Conservation (phyloP, 2,329 filamentous ascomycete species). For the Nemania sp. region DNA sequence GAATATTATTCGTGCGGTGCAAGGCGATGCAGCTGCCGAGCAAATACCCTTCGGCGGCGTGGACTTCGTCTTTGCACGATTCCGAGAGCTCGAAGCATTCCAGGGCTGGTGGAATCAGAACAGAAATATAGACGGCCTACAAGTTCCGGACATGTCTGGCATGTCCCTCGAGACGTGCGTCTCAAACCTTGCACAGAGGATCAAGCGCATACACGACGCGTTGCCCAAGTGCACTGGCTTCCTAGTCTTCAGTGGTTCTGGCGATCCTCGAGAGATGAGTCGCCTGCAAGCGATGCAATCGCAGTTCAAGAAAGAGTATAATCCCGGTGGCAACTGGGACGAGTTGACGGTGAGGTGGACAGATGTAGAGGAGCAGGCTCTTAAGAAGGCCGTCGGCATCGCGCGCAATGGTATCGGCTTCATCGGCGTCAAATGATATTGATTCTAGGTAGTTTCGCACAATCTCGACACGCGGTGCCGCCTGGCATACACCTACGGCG, state of each 20-base stretch:
- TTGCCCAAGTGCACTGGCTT: conserved; percentile 69
- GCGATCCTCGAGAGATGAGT: conserved; percentile 70
- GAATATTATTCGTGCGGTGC: conserved; percentile 61
- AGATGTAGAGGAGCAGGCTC: conserved; percentile 65
- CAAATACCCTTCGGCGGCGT: conserved; percentile 64
- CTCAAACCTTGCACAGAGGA: conserved; percentile 50
- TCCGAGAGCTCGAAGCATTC: conserved; percentile 67
- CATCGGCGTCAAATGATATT: conserved; percentile 61
- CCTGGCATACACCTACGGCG: neutral
- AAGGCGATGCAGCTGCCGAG: conserved; percentile 61
- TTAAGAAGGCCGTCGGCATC: conserved; percentile 59
- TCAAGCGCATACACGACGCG: conserved; percentile 59
- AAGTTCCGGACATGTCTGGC: conserved; percentile 37
- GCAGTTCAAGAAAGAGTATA: conserved; percentile 67
- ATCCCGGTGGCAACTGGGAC: conserved; percentile 68
- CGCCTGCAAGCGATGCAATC: conserved; percentile 63
- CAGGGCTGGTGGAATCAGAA: conserved; percentile 72
- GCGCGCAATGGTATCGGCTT: conserved; percentile 69
- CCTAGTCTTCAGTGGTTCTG: conserved; percentile 68
- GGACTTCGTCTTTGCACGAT: conserved; percentile 69
- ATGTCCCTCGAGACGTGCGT: conserved; percentile 52
- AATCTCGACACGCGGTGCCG: neutral
- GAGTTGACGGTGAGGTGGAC: conserved; percentile 70
- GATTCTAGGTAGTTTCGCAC: neutral
- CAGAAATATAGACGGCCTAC: conserved; percentile 45